Evolutionary conservation across 306 rosid species (phyloP), one percentile per base, ranked within the genome.

Genomic region (Acacia melanoxylon): DNA sequence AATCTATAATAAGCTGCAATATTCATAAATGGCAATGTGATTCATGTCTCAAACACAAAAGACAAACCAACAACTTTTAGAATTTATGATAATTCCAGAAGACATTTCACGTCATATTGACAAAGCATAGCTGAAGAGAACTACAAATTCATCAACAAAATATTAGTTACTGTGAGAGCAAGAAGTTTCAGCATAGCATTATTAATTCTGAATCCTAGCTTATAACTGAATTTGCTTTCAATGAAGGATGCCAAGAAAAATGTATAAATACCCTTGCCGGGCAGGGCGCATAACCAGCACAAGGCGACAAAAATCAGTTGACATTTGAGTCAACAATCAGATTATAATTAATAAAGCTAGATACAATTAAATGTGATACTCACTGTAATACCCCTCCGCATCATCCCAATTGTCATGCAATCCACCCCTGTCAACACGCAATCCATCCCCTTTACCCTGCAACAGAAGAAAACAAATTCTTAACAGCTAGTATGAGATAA

Each of bases 351-450:
- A 75, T 51, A 42, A 41, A 74, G 27, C 62, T n/a, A 74, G 68
- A 12, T 42, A 77, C 20, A 82, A 51, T 33, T 40, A 20, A 78
- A 72, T 65, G 68, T 37, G 45, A 83, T 78, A 90, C 97, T 94
- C 85, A 94, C 98, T 91, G 78, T 96, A 96, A 88, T 96, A 96
- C 11, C 99, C 99, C 87, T 96, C 99, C 49, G 98, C 97, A 89
- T 94, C 99, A 65, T 96, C 99, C 99, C 99, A 96, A 83, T 96
- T 96, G 85, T 96, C 99, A 83, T 84, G 91, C 78, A 92, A 90
- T 82, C 97, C 94, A 86, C 86, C 91, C 88, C 89, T 96, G 79
- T 96, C 99, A 83, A 96, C 76, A 67, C 73, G 87, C 73, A 93
- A 69, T 68, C 89, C 92, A 79, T 93, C 94, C 27, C 89, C 95